Evolutionary conservation across 75 land plant species (phyloP).

Genomic region (Selaginella tamariscina): DNA sequence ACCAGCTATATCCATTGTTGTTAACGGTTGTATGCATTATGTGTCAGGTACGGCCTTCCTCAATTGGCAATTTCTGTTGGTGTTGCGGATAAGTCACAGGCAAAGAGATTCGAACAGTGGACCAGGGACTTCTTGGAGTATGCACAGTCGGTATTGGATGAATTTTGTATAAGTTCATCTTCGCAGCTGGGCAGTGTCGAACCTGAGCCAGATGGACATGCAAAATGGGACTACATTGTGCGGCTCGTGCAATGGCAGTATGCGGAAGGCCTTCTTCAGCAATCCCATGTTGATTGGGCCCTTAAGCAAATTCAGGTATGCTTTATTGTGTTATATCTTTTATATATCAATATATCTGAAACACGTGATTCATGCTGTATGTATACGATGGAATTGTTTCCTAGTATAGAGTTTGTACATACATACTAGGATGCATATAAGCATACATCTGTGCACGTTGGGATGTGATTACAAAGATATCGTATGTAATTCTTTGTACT

Average conservation of each 20-base stretch:
- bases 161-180: slow-evolving; percentile 37
- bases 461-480: too few species aligned
- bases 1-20: too few species aligned
- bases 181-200: slow-evolving; percentile 42
- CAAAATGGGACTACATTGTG: slow-evolving; percentile 82
- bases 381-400: too few species aligned
- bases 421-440: too few species aligned
- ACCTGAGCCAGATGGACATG: slow-evolving; percentile 37
- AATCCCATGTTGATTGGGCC: slow-evolving; percentile 79
- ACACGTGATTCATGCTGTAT: too few species aligned
- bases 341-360: neutral
- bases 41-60: too few species aligned
- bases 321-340: neutral
- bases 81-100: slow-evolving; percentile 59
- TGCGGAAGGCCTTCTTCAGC: slow-evolving; percentile 69
- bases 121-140: slow-evolving; percentile 82
- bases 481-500: too few species aligned
- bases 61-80: slow-evolving; percentile 7
- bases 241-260: slow-evolving; percentile 72
- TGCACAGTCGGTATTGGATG: slow-evolving; percentile 59
- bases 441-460: too few species aligned
- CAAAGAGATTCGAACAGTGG: slow-evolving; percentile 67
- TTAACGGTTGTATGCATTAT: too few species aligned
- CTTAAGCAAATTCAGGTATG: slow-evolving; percentile 73
- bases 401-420: too few species aligned